A percentile compares a stretch with the other conserved stretches of the same genome.
Evolutionary conservation across 2,329 filamentous ascomycete species (phyloP).

Genomic region (Penicillium glabrum): DNA sequence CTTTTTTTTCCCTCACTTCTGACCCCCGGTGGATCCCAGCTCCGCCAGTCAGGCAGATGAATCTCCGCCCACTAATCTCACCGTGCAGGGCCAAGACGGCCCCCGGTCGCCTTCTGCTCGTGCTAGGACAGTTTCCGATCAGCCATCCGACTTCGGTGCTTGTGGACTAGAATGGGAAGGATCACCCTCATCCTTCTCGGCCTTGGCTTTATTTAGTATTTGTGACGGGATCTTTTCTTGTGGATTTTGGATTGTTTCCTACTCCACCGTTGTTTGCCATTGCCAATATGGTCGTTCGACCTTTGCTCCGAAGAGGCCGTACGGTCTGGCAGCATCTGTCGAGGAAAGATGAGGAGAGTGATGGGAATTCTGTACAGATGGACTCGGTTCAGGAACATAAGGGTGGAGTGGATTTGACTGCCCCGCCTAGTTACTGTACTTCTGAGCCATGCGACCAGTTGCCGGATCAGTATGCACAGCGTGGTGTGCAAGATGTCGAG

Average conservation of each 20-base stretch:
- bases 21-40: background rate
- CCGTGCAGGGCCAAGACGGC: background rate
- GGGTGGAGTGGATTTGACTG: background rate
- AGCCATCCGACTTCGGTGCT: constrained; percentile 7
- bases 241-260: background rate
- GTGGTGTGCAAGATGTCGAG: constrained; percentile 46
- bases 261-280: background rate
- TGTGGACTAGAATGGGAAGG: constrained; percentile 3
- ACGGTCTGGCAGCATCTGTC: constrained; percentile 1
- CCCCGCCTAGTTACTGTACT: background rate
- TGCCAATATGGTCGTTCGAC: constrained; percentile 3
- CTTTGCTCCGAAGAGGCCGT: constrained; percentile 4
- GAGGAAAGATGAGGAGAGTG: background rate
- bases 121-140: background rate
- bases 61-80: background rate
- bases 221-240: background rate
- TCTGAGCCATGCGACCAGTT: background rate
- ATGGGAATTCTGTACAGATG: background rate
- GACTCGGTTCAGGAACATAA: background rate
- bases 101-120: background rate
- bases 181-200: background rate
- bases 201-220: background rate
- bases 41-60: background rate
- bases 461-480: constrained; percentile 15
- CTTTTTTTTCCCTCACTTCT: background rate